phyloP scores from a whole-genome alignment of 345 rosid genomes.

The Carallia pectinifolia region DNA sequence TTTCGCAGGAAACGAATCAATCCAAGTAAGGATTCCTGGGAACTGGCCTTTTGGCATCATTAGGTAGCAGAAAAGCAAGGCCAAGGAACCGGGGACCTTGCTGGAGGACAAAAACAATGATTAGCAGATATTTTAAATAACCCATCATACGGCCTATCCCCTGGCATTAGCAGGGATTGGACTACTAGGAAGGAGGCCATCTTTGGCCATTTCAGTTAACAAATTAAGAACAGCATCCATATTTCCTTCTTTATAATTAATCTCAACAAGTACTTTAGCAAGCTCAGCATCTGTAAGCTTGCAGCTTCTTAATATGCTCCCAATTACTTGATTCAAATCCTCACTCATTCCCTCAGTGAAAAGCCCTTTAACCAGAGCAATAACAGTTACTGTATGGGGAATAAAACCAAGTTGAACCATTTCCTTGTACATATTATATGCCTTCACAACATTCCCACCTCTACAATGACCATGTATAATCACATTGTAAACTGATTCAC shows the following conservation, averaged over 20 bases:
- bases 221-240: conserved; percentile 67
- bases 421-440: conserved; percentile 60
- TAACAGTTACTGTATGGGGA: conserved; percentile 68
- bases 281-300: conserved; percentile 73
- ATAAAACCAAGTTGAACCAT: conserved; percentile 55
- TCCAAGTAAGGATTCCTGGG: background rate
- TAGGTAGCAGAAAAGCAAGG: background rate
- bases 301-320: conserved; percentile 60
- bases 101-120: background rate
- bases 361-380: conserved; percentile 66
- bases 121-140: conserved; percentile 2
- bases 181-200: conserved; percentile 68
- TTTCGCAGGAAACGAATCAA: background rate
- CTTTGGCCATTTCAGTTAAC: conserved; percentile 81
- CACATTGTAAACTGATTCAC: conserved; percentile 66
- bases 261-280: conserved; percentile 65
- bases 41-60: background rate
- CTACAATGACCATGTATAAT: conserved; percentile 85
- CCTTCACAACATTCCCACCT: conserved; percentile 55
- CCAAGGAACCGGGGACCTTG: background rate
- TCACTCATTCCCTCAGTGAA: conserved; percentile 48
- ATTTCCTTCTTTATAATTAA: conserved; percentile 83
- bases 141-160: conserved; percentile 7
- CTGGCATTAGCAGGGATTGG: conserved; percentile 3
- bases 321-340: conserved; percentile 54